A percentile compares a stretch with the other conserved stretches of the same genome.
These are phyloP conservation scores for Reutealis trisperma DNA, from an alignment of 345 rosid species.

Conservation along the genomic window DNA sequence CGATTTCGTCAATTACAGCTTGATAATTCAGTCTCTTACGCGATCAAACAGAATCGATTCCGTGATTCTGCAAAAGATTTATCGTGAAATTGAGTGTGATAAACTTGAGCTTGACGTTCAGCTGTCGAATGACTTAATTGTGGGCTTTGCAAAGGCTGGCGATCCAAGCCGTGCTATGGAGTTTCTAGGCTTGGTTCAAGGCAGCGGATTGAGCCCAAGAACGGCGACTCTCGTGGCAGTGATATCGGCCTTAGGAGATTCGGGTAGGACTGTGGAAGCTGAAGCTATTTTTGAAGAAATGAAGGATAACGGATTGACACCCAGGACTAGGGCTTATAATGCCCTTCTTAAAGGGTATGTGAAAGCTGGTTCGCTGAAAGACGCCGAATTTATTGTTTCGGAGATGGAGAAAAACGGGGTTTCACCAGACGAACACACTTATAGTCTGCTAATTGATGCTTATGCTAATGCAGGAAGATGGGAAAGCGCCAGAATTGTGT, in stretches of 20 bases:
- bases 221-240: constrained; percentile 64
- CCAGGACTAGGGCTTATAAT: constrained; percentile 78
- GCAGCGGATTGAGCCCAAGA: constrained; percentile 62
- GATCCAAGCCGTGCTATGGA: constrained; percentile 67
- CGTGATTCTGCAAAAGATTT: constrained; percentile 62
- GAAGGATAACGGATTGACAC: constrained; percentile 71
- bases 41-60: constrained; percentile 69
- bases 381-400: constrained; percentile 74
- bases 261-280: constrained; percentile 71
- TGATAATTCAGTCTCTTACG: constrained; percentile 70
- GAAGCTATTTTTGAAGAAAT: constrained; percentile 95
- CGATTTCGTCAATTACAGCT: constrained; percentile 84
- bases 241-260: constrained; percentile 60
- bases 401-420: constrained; percentile 93
- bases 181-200: constrained; percentile 73
- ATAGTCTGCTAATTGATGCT: constrained; percentile 84
- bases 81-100: constrained; percentile 62
- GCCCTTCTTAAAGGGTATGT: constrained; percentile 86
- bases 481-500: constrained; percentile 91
- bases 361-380: constrained; percentile 66
- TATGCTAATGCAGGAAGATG: constrained; percentile 87
- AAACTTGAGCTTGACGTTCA: constrained; percentile 76
- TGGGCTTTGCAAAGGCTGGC: constrained; percentile 84
- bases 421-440: constrained; percentile 80
- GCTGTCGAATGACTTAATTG: constrained; percentile 74